Evolutionary conservation across 805 yeast genomes (phyloP), one percentile per base, ranked within the genome.

Genomic region (Saturnispora gosingensis): DNA sequence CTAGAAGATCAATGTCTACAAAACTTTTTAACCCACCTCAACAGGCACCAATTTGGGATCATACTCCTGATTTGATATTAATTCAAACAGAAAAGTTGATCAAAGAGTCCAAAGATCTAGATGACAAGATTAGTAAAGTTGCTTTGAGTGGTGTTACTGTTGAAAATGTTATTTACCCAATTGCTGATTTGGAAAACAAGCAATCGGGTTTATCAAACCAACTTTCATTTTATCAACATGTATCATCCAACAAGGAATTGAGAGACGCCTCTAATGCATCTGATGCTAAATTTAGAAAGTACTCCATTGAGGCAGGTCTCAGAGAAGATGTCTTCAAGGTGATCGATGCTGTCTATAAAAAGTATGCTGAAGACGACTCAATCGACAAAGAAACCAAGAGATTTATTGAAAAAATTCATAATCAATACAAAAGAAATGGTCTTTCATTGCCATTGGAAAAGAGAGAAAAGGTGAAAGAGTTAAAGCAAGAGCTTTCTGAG

Each of bases 211-310:
- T 73, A 6, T 69, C 70, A 27, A 76, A 75, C 58, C 82, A 75
- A 57, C 65, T 85, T 58, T 71, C 82, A 18, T 87, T 88, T 62
- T 82, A 80, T 60, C 88, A 82, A 65, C 82, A 83, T 58, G 90
- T 88, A 10, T 82, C 90, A 3, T 60, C 80, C 20, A 73, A 76
- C 56, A 78, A 81, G 60, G 79, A 68, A n/a, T 62, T 85, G 32
- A 75, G 96, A 60, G 87, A 84, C 56, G 87, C 88, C 3, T 80
- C 90, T 2, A 74, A 75, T 43, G 69, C 76, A 54, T 83, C 87
- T 0, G 85, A 82, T 55, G 79, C 79, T 61, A 61, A 72, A 53
- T 65, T 84, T 43, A 74, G 78, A 49, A 76, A 80, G 46, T 77
- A 72, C 57, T 68, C 73, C 9, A 85, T 87, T 59, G 95, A 85